These are phyloP conservation scores for Cercospora janseana DNA, from an alignment of 2,329 filamentous ascomycete genomes.

Conservation along the genomic window DNA sequence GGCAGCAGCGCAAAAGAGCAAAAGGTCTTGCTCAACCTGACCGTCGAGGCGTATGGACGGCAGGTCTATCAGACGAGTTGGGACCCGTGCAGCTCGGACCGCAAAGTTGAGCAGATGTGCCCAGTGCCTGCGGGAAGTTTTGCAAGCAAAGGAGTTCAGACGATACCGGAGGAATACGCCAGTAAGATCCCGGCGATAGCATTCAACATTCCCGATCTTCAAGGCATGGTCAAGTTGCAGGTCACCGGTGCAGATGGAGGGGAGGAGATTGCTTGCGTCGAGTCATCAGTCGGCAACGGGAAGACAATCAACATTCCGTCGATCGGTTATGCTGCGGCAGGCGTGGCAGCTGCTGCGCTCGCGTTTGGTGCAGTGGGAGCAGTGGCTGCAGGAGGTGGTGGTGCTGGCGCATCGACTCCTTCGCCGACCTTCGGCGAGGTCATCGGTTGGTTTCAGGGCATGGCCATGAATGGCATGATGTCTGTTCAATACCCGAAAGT, in stretches of 20 bases:
- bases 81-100: constrained; percentile 68
- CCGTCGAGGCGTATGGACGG: constrained; percentile 80
- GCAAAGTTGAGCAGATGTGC: constrained; percentile 70
- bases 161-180: constrained; percentile 69
- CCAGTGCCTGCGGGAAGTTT: constrained; percentile 79
- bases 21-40: constrained; percentile 74
- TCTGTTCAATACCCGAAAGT: constrained; percentile 83
- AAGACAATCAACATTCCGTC: constrained; percentile 73
- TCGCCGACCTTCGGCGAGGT: constrained; percentile 86
- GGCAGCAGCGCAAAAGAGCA: constrained; percentile 71
- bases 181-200: constrained; percentile 81
- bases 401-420: constrained; percentile 59
- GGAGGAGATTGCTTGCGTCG: constrained; percentile 73
- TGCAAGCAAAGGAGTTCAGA: constrained; percentile 66
- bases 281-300: constrained; percentile 79
- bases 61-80: constrained; percentile 76
- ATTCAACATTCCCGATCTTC: constrained; percentile 85
- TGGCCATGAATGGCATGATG: constrained; percentile 95
- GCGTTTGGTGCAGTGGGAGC: constrained; percentile 65
- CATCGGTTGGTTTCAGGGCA: constrained; percentile 85
- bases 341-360: constrained; percentile 80
- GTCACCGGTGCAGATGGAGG: constrained; percentile 62
- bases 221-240: constrained; percentile 76
- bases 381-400: constrained; percentile 59
- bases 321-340: constrained; percentile 79